Conservation (phyloP, 176 grass and related monocot genomes). For the Dactylis glomerata region DNA sequence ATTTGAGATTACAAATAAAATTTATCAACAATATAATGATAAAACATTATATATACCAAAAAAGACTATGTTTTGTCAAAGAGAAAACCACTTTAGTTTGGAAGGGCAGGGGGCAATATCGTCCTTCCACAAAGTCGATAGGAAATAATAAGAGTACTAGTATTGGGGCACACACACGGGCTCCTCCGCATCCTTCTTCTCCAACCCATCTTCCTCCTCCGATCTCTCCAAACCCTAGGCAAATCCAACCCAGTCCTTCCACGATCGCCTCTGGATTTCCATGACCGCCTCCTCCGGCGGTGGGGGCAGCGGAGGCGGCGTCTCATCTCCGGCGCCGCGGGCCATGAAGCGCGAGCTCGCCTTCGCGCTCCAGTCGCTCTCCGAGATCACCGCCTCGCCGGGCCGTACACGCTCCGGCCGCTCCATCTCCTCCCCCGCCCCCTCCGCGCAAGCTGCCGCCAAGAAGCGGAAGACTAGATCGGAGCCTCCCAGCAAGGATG, state of each 20-base stretch:
- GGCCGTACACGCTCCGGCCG: constrained; percentile 60
- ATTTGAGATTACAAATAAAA: neutral
- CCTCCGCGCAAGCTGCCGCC: neutral
- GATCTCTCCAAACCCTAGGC: constrained; percentile 20
- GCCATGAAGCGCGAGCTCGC: constrained; percentile 62
- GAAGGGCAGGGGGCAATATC: neutral
- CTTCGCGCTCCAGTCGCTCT: constrained; percentile 48
- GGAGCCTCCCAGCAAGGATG: neutral
- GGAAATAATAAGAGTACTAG: neutral
- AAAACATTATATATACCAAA: no score
- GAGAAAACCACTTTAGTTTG: neutral
- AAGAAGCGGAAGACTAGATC: constrained; percentile 53
- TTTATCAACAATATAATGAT: neutral
- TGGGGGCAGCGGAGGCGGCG: neutral
- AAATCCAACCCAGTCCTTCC: neutral
- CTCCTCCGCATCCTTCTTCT: neutral
- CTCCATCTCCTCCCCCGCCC: constrained; percentile 2
- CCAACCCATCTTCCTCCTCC: neutral
- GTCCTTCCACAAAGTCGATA: neutral
- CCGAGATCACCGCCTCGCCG: constrained; percentile 32
- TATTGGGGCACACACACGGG: neutral
- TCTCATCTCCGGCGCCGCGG: constrained; percentile 17
- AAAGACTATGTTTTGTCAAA: neutral
- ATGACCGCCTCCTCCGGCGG: constrained; percentile 34
- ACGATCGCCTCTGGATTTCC: neutral